Evolutionary conservation across 768 basidiomycete genomes (phyloP).

Genomic region (Coprinopsis cinerea): DNA sequence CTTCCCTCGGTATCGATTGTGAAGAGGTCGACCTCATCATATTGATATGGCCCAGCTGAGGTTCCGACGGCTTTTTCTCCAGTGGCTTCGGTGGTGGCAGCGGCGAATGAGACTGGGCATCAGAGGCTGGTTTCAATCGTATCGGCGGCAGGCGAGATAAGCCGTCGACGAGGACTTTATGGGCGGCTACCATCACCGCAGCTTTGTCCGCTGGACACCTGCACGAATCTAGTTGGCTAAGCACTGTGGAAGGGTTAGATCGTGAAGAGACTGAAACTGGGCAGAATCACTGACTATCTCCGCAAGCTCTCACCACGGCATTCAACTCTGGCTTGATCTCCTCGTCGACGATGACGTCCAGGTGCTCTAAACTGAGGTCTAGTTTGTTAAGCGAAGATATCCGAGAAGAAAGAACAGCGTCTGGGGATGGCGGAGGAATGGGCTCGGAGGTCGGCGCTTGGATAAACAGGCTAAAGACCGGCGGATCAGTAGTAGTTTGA

Average conservation of each 20-base stretch:
- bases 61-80: background rate
- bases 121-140: constrained; percentile 48
- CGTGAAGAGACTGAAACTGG: background rate
- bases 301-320: constrained; percentile 64
- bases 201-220: constrained; percentile 73
- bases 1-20: background rate
- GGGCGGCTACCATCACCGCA: constrained; percentile 72
- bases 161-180: constrained; percentile 83
- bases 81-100: constrained; percentile 19
- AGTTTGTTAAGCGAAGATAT: constrained; percentile 90
- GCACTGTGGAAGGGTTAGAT: constrained; percentile 16
- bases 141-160: constrained; percentile 70
- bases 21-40: constrained; percentile 1
- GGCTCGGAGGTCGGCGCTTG: constrained; percentile 65
- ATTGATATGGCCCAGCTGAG: background rate
- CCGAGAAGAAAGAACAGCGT: constrained; percentile 83
- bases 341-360: constrained; percentile 81
- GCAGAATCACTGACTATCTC: constrained; percentile 53
- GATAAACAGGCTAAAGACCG: constrained; percentile 60
- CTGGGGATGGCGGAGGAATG: constrained; percentile 76
- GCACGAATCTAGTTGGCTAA: constrained; percentile 35
- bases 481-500: background rate
- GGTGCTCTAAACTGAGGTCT: constrained; percentile 81
- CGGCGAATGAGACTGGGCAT: too few relatives aligned
- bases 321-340: constrained; percentile 47